These are phyloP conservation scores for Pseudomassariella vexata DNA, from an alignment of 2,329 filamentous ascomycete genomes.

Conservation along the genomic window DNA sequence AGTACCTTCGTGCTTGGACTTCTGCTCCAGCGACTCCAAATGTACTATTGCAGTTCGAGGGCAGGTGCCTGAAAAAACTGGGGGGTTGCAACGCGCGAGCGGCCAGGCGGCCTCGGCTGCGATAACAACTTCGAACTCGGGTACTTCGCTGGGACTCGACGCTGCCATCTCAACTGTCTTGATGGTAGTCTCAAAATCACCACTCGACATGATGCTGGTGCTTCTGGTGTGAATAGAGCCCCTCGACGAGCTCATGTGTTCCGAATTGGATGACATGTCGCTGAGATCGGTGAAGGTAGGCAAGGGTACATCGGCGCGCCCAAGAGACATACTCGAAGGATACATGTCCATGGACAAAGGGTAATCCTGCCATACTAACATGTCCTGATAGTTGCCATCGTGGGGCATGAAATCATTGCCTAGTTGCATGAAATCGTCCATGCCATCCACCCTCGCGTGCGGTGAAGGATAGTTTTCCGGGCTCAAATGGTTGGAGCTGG, in stretches of 20 bases:
- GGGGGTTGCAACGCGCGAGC: constrained; percentile 43
- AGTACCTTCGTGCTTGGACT: constrained; percentile 39
- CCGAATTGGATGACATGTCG: constrained; percentile 35
- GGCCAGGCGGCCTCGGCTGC: constrained; percentile 45
- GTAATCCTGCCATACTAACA: constrained; percentile 38
- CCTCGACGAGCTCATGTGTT: constrained; percentile 35
- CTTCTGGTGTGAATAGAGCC: constrained; percentile 39
- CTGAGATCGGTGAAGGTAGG: constrained; percentile 32
- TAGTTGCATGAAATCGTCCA: constrained; percentile 38
- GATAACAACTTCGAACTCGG: constrained; percentile 41
- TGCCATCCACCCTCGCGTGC: constrained; percentile 25
- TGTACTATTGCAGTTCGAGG: constrained; percentile 46
- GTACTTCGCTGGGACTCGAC: constrained; percentile 23
- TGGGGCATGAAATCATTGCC: constrained; percentile 26
- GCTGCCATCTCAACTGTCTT: constrained; percentile 26
- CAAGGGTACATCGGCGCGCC: constrained; percentile 27
- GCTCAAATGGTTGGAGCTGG: constrained; percentile 27
- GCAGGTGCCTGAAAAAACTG: constrained; percentile 36
- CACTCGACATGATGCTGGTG: constrained; percentile 39
- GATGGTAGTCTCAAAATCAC: constrained; percentile 27
- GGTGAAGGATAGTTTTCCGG: constrained; percentile 30
- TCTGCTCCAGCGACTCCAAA: constrained; percentile 43
- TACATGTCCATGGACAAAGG: constrained; percentile 38
- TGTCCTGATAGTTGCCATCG: constrained; percentile 35
- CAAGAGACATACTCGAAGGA: constrained; percentile 23